These are phyloP conservation scores for Fagopyrum homotropicum DNA, from an alignment of 148 eudicot species.

Conservation along the genomic window DNA sequence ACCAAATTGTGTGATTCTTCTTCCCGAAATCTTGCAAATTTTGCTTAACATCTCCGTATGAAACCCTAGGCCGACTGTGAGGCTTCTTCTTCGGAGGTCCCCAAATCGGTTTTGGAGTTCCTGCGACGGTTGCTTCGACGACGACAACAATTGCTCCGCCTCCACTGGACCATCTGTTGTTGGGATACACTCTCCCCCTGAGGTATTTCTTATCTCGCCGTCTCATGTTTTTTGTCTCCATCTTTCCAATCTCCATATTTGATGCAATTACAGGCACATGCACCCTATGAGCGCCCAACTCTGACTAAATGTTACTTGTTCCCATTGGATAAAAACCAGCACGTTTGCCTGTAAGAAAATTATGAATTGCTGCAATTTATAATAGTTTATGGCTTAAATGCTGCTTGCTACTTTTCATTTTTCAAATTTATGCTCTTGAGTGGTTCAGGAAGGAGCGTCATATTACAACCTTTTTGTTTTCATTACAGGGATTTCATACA, in stretches of 20 bases:
- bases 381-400: not conserved
- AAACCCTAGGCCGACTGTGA: too few species aligned
- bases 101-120: too few species aligned
- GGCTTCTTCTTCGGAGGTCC: too few species aligned
- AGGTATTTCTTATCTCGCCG: too few species aligned
- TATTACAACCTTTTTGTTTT: not conserved
- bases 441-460: not conserved
- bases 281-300: slow-evolving; percentile 97
- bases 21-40: too few species aligned
- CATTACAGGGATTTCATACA: slow-evolving; percentile 80
- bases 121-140: too few species aligned
- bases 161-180: too few species aligned
- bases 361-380: not conserved
- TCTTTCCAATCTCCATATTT: not conserved
- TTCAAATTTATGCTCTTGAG: not conserved
- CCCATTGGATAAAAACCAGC: slow-evolving; percentile 94
- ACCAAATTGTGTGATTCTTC: too few species aligned
- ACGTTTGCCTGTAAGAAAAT: slow-evolving; percentile 70
- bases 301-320: slow-evolving; percentile 87
- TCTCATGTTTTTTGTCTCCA: too few species aligned
- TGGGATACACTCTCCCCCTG: too few species aligned
- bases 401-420: not conserved
- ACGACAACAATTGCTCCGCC: too few species aligned
- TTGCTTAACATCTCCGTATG: too few species aligned
- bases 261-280: slow-evolving; percentile 57